Conservation (phyloP, 176 grass and related monocot genomes). For the Sorghum bicolor region Sorghum_bicolor_NCBIv3 NC_012871.2:60683501-60684000, state of each 20-base stretch:
- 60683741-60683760: neutral
- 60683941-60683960: constrained; percentile 63
- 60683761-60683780: neutral
- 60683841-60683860: neutral
- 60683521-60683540: neutral
- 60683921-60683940: constrained; percentile 24
- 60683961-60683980: constrained; percentile 64
- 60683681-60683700: neutral
- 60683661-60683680: neutral
- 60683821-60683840: neutral
- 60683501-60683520: neutral
- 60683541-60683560: neutral
- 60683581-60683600: neutral
- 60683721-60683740: neutral
- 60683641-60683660: neutral
- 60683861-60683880: neutral
- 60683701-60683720: neutral
- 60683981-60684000: constrained; percentile 93
- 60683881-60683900: neutral
- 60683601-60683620: neutral
- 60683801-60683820: neutral
- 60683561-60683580: neutral
- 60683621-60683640: neutral
- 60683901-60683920: neutral
- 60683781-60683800: neutral